Evolutionary conservation across 2,329 filamentous ascomycete species (phyloP), one percentile per base, ranked within the genome.

Genomic region (Thyridium curvatum): DNA sequence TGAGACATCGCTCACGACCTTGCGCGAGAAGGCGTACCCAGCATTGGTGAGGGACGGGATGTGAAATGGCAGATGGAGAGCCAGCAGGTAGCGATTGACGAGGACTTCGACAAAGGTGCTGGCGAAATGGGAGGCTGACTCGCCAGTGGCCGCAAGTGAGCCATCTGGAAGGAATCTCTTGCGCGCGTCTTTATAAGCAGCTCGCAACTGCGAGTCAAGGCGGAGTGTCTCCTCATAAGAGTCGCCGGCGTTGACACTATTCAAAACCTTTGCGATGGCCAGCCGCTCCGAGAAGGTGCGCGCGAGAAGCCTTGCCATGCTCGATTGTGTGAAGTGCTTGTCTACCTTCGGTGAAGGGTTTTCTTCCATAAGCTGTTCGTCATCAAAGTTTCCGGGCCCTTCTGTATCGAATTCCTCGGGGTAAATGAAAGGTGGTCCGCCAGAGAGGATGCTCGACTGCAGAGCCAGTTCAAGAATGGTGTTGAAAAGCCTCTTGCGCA

Each of bases 21-120:
- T 71, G 1, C 70, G 55, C 0, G 74, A 75, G 42, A 66, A 77
- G 1, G 71, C 69, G 42, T 69, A 77, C 3, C 60, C 50, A 1
- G 68, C 58, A 4, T 73, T 59, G 1, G 53, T 52, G 3, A 66
- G 52, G 2, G 67, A 58, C 0, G 58, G 49, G 1, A 52, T 53
- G 18, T 71, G 66, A 48, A 67, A 79, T 0, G 72, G 72, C 3
- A 72, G 59, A 48, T 84, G 79, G 0, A 84, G 61, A 0, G 69
- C 60, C 6, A 74, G 60, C 3, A 81, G 53, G 47, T 75, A 78
- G 8, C 74, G 71, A 18, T 71, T 66, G 43, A 78, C 62, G 16
- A 76, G 53, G 32, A 75, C 61, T 18, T 78, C 69, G 6, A 75
- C 50, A 1, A 71, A 46, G 4, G 65, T 62, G 5, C 65, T 49